These are phyloP conservation scores for Sphagnum tenellum DNA, from an alignment of 225 moss, liverwort and hornwort species.

Conservation along the genomic window DNA sequence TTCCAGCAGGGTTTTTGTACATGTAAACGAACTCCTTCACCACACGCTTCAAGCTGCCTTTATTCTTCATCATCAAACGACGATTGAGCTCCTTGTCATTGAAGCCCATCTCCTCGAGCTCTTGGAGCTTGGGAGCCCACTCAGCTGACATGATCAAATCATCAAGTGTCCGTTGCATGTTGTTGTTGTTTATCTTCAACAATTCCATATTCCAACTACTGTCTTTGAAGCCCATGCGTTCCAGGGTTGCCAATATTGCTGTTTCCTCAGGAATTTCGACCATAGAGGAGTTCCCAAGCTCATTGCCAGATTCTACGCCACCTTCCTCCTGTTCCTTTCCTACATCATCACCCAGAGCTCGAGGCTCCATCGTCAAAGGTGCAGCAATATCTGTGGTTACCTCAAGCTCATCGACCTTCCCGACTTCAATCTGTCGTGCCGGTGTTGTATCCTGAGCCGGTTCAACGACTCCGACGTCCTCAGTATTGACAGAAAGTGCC, in stretches of 20 bases:
- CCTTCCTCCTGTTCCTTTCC: slow-evolving; percentile 36
- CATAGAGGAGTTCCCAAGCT: slow-evolving; percentile 81
- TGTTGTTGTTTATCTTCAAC: slow-evolving; percentile 56
- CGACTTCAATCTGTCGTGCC: too few species aligned
- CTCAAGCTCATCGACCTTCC: background rate
- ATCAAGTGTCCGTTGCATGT: slow-evolving; percentile 69
- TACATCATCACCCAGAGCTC: slow-evolving; percentile 4
- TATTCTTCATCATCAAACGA: slow-evolving; percentile 95
- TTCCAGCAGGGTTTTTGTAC: slow-evolving; percentile 42
- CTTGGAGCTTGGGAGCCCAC: slow-evolving; percentile 90
- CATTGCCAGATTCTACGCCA: slow-evolving; percentile 42
- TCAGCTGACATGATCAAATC: slow-evolving; percentile 70
- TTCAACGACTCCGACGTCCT: slow-evolving; percentile 4
- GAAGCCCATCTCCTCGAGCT: slow-evolving; percentile 94
- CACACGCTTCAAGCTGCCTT: slow-evolving; percentile 89
- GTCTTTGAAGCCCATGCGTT: slow-evolving; percentile 74
- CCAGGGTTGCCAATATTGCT: slow-evolving; percentile 35
- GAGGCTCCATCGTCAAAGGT: background rate
- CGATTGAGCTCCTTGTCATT: slow-evolving; percentile 78
- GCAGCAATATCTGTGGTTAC: background rate
- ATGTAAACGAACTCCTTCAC: slow-evolving; percentile 95
- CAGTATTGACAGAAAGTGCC: background rate
- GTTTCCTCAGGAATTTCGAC: slow-evolving; percentile 64
- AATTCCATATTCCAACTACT: slow-evolving; percentile 54
- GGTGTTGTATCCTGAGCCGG: background rate